A percentile compares a stretch with the other conserved stretches of the same genome.
Evolutionary conservation across 1,284 basidiomycete genomes (phyloP).

Genomic region (Serendipita sp.): DNA sequence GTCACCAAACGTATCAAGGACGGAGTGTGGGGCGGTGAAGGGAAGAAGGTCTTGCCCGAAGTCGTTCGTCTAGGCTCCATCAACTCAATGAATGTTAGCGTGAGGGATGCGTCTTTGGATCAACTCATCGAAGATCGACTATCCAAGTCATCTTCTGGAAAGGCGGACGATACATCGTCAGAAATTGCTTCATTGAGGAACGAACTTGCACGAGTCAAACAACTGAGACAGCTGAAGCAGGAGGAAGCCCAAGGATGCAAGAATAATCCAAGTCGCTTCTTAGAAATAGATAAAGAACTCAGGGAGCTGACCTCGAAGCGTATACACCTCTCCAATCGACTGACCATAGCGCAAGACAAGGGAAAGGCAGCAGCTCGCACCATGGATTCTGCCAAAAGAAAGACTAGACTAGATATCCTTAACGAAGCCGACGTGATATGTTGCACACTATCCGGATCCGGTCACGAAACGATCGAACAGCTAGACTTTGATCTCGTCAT

Average conservation of each 20-base stretch:
- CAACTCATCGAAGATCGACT: slow-evolving; percentile 69
- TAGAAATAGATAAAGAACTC: slow-evolving; percentile 52
- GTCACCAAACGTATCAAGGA: slow-evolving; percentile 79
- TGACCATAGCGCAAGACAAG: slow-evolving; percentile 70
- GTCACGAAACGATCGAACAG: slow-evolving; percentile 73
- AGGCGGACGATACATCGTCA: slow-evolving; percentile 34
- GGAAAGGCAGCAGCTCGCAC: slow-evolving; percentile 61
- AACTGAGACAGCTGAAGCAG: slow-evolving; percentile 44
- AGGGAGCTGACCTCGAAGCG: slow-evolving; percentile 52
- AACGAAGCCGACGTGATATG: slow-evolving; percentile 88
- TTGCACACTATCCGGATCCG: slow-evolving; percentile 82
- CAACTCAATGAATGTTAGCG: slow-evolving; percentile 64
- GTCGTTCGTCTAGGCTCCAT: slow-evolving; percentile 84
- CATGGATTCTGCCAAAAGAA: slow-evolving; percentile 63
- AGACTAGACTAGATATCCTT: slow-evolving; percentile 62
- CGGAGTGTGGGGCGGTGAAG: slow-evolving; percentile 49
- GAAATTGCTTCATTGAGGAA: slow-evolving; percentile 48
- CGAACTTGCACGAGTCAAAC: slow-evolving; percentile 57
- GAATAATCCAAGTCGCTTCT: slow-evolving; percentile 35
- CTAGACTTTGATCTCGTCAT: slow-evolving; percentile 93
- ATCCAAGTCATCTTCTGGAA: slow-evolving; percentile 26
- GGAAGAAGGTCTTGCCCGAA: slow-evolving; percentile 45
- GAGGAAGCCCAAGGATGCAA: slow-evolving; percentile 41
- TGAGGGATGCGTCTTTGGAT: slow-evolving; percentile 82
- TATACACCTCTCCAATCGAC: slow-evolving; percentile 47